Base-by-base conservation (phyloP, 257 asterid genomes). In the Henckelia pumila region DNA sequence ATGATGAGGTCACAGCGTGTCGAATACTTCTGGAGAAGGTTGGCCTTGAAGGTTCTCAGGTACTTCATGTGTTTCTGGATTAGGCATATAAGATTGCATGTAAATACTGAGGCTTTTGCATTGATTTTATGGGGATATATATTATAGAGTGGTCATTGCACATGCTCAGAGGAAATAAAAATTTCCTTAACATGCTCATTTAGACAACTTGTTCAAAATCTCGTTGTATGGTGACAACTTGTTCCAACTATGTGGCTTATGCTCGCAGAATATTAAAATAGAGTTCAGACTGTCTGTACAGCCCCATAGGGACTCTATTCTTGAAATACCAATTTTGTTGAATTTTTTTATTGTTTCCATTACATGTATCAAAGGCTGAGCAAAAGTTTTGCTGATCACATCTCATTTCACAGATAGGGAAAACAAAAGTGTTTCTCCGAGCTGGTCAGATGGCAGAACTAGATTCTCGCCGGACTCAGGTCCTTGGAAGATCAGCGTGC, bases 391-490 rank as follows among this genome's bases (percentile, higher is more conserved):
- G 49, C 44, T 66, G 29, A 68, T 63, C 20, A 24, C 52, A 68
- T 56, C 22, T 71, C 64, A 28, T 77, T 75, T 71, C 78, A 56
- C 88, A 91, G 98, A 82, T 87, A 64, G 96, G 95, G 65, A 82
- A 84, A 79, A 89, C 94, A 53, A 89, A 89, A 82, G 91, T 91
- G 72, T 91, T 89, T 80, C 89, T 91, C 14, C 85, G 98, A 81
- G 94, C 93, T 71, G 98, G 98, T 64, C 96, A 89, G 83, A 87
- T 91, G 96, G 94, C 96, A 60, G 96, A 87, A 75, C 69, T 91
- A 73, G 98, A 89, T 78, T 75, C 90, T 68, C 69, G 66, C 50
- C 85, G 96, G 14, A 83, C 40, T 76, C 86, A 72, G 80, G 84
- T 92, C 81, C 96, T 92, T 62, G 95, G 94, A 30, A 79, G n/a